Conservation (phyloP, 1,284 basidiomycete species). For the Tetrapyrgos nigripes region DNA sequence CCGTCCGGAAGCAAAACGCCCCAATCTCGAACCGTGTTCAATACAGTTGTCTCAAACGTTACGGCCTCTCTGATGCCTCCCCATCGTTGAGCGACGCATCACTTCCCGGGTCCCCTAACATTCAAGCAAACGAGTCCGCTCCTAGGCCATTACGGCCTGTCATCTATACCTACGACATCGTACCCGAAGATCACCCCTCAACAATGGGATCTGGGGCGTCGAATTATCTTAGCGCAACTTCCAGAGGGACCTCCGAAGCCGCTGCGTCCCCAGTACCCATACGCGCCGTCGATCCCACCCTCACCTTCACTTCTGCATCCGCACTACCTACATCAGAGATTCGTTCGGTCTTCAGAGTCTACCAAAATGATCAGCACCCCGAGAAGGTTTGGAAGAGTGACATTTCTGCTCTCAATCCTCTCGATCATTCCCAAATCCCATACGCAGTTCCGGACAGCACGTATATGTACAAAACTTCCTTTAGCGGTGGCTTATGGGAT, state of each 20-base stretch:
- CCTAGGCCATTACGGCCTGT: conserved; percentile 41
- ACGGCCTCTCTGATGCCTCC: conserved; percentile 4
- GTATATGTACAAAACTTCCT: conserved; percentile 59
- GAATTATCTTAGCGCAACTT: conserved; percentile 6
- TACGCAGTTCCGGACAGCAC: conserved; percentile 38
- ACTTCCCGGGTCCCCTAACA: conserved; percentile 41
- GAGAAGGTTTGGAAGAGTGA: conserved; percentile 62
- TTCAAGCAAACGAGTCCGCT: conserved; percentile 34
- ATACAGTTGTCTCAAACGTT: conserved; percentile 32
- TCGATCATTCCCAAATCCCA: conserved; percentile 34
- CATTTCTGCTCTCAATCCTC: conserved; percentile 45
- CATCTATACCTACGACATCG: conserved; percentile 62
- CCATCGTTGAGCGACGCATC: conserved; percentile 45
- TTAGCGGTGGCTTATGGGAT: conserved; percentile 68
- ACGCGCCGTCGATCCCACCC: conserved; percentile 63
- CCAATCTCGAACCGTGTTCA: conserved; percentile 24
- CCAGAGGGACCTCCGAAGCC: conserved; percentile 28
- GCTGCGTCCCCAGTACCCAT: conserved; percentile 57
- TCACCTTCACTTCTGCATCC: conserved; percentile 59
- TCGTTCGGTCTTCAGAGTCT: conserved; percentile 60
- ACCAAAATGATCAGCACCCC: conserved; percentile 23
- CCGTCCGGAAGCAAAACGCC: conserved; percentile 35
- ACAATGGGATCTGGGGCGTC: conserved; percentile 13
- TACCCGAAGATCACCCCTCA: conserved; percentile 40
- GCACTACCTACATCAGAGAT: conserved; percentile 42